phyloP scores from a whole-genome alignment of 495 filamentous ascomycete genomes.

The Penicillium nucicola region DNA sequence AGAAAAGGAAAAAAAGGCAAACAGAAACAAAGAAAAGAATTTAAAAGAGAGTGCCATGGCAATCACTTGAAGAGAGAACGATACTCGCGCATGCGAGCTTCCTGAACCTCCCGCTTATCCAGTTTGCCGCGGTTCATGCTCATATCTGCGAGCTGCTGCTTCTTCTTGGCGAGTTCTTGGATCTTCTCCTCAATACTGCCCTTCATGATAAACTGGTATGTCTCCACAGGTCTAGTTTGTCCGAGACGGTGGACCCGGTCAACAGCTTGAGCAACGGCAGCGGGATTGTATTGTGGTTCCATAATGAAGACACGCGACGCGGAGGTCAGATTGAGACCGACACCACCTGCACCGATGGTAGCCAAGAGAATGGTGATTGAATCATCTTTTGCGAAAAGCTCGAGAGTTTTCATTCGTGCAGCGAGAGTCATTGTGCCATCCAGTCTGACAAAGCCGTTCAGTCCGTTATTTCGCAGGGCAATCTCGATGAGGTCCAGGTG shows the following conservation, averaged over 20 bases:
- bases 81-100: slow-evolving; percentile 75
- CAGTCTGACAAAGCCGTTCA: slow-evolving; percentile 68
- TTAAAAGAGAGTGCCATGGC: neutral
- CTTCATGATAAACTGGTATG: slow-evolving; percentile 82
- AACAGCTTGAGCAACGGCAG: slow-evolving; percentile 88
- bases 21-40: neutral
- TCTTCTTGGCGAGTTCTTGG: slow-evolving; percentile 82
- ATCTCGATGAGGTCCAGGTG: slow-evolving; percentile 92
- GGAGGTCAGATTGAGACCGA: slow-evolving; percentile 86
- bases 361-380: slow-evolving; percentile 77
- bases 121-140: slow-evolving; percentile 71
- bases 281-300: slow-evolving; percentile 98
- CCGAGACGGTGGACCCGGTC: slow-evolving; percentile 93
- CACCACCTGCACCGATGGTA: slow-evolving; percentile 87
- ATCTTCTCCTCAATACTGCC: slow-evolving; percentile 94
- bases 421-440: slow-evolving; percentile 82
- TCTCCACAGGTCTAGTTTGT: slow-evolving; percentile 79
- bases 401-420: slow-evolving; percentile 67
- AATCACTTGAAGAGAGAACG: slow-evolving; percentile 73
- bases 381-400: slow-evolving; percentile 70
- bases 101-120: slow-evolving; percentile 70
- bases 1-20: neutral
- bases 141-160: slow-evolving; percentile 81
- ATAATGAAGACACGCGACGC: slow-evolving; percentile 89
- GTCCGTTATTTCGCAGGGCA: slow-evolving; percentile 64